Percentiles rank a stretch among this genome's conserved stretches.
Conservation (phyloP, 345 rosid genomes). For the rapeseed (Brassica napus) region Da-Ae NC_063435.1:10232501-10233000, state of each 20-base stretch:
- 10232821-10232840: not conserved
- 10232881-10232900: too few relatives aligned
- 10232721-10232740: not conserved
- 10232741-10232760: not conserved
- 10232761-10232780: not conserved
- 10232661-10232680: not conserved
- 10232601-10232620: not conserved
- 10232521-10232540: constrained; percentile 18
- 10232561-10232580: constrained; percentile 14
- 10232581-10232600: constrained; percentile 4
- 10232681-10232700: not conserved
- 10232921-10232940: too few relatives aligned
- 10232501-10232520: not conserved
- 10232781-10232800: not conserved
- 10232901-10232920: too few relatives aligned
- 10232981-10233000: too few relatives aligned
- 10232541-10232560: constrained; percentile 14
- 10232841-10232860: too few relatives aligned
- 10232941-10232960: too few relatives aligned
- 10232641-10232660: not conserved
- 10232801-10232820: not conserved
- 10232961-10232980: too few relatives aligned
- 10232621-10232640: not conserved
- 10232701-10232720: not conserved
- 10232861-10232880: too few relatives aligned